Base-by-base conservation (phyloP, 2,329 filamentous ascomycete genomes). In the Dendryphion nanum region DNA sequence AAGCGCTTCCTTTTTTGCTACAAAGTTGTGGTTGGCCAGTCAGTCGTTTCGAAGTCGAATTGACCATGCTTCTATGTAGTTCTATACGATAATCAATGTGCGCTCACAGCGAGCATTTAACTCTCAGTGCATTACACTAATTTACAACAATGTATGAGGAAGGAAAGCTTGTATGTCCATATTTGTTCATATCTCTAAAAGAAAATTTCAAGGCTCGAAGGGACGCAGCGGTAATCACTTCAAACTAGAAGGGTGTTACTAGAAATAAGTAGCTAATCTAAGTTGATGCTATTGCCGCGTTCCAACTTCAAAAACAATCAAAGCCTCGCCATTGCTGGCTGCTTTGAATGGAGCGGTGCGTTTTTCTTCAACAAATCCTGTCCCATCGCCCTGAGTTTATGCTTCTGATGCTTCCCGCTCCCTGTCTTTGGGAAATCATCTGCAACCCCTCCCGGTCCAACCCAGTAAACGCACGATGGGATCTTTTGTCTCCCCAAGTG, bases 401-500 rank as follows among this genome's bases (percentile, higher is more conserved):
- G 8, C 15, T 30, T 30, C 15, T 16, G 8, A 7, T 10, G 16
- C 15, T 30, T 30, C 29, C 29, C 29, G 16, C 15, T 30, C 15
- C 8, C 29, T 10, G 29, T 30, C 29, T 30, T 30, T 7, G 29
- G 29, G 7, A 10, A 10, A 10, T 30, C 29, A 10, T 30, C 16
- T 7, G 16, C 7, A 10, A 15, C 29, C 29, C 16, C 29, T 26
- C 29, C 29, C 10, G 17, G 12, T 6, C 31, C 31, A 10, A 35
- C 14, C 33, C 33, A 35, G 8, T n/a, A 35, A 8, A 35, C 16
- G 18, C 26, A 35, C 16, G 6, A 8, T 24, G 33, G 33, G 14
- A 17, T 26, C 33, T 35, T 35, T 18, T 24, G 15, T 23, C 20
- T 7, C 7, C 7, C 8, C 7, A 35, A 20, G 7, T 35, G 8